phyloP scores from a whole-genome alignment of 371 early-diverging fungal species.

The Fennellomyces sp. region DNA sequence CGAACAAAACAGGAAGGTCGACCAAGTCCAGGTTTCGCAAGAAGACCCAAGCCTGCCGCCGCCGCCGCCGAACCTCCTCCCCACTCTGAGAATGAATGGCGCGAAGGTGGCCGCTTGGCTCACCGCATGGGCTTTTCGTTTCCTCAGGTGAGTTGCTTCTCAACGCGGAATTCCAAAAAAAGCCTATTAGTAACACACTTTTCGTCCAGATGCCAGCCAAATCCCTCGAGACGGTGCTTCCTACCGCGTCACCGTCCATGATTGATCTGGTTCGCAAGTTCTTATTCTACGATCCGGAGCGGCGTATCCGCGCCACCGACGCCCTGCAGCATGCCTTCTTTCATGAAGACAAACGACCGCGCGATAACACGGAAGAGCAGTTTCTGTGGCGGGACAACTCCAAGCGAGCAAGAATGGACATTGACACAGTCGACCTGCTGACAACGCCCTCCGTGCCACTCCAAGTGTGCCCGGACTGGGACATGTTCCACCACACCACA shows the following conservation, averaged over 20 bases:
- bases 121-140: slow-evolving; percentile 62
- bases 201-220: slow-evolving; percentile 13
- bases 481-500: slow-evolving; percentile 5
- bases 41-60: slow-evolving; percentile 17
- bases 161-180: neutral
- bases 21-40: slow-evolving; percentile 44
- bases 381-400: neutral
- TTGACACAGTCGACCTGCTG: slow-evolving; percentile 10
- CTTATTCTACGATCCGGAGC: slow-evolving; percentile 19
- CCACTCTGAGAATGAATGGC: slow-evolving; percentile 64
- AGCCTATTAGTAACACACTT: neutral
- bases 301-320: slow-evolving; percentile 19
- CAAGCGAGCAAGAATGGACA: slow-evolving; percentile 1
- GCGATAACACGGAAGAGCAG: slow-evolving; percentile 1
- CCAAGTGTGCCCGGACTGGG: slow-evolving; percentile 17
- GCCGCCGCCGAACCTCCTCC: too few relatives aligned
- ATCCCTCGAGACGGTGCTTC: slow-evolving; percentile 16
- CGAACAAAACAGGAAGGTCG: slow-evolving; percentile 28
- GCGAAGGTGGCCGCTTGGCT: slow-evolving; percentile 67
- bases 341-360: slow-evolving; percentile 13
- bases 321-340: slow-evolving; percentile 67
- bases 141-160: slow-evolving; percentile 34
- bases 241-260: slow-evolving; percentile 24
- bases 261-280: slow-evolving; percentile 21
- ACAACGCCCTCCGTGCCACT: slow-evolving; percentile 8